Percentiles rank a stretch among this genome's conserved stretches.
phyloP scores from a whole-genome alignment of 257 asterid genomes.

The Solanum megistacrolobum region DNA sequence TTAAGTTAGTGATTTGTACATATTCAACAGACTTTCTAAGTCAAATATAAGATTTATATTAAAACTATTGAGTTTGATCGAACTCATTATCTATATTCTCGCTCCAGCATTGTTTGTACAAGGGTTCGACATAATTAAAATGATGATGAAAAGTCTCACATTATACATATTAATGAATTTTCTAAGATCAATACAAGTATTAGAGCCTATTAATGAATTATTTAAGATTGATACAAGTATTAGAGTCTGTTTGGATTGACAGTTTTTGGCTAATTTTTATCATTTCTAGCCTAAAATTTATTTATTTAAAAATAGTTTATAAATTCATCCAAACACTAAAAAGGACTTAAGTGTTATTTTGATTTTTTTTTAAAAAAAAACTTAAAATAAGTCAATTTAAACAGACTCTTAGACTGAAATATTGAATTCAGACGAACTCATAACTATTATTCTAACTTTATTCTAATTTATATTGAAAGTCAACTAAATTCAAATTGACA shows the following conservation, averaged over 20 bases:
- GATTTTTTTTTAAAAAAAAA: too few relatives aligned
- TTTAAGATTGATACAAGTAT: not conserved
- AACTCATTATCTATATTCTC: not conserved
- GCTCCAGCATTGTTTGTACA: not conserved
- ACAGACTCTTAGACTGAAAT: not conserved
- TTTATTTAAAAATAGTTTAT: too few relatives aligned
- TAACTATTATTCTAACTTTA: fast-evolving
- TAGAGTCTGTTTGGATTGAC: not conserved
- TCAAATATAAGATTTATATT: not conserved
- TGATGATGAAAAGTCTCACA: not conserved
- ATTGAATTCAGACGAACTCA: not conserved
- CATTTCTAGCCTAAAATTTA: too few relatives aligned
- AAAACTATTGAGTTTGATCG: not conserved
- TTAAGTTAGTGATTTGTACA: not conserved
- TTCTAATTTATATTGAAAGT: fast-evolving
- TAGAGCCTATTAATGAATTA: not conserved
- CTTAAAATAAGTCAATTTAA: too few relatives aligned
- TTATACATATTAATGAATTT: not conserved
- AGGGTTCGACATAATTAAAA: not conserved
- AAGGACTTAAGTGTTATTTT: too few relatives aligned
- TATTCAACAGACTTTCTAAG: not conserved
- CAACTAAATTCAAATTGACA: not conserved
- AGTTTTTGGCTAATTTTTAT: not conserved
- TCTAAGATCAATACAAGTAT: not conserved
- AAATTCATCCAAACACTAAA: too few relatives aligned